A percentile compares a stretch with the other conserved stretches of the same genome.
These are phyloP conservation scores for Pisolithus thermaeus DNA, from an alignment of 1,284 basidiomycete species.

Conservation along the genomic window DNA sequence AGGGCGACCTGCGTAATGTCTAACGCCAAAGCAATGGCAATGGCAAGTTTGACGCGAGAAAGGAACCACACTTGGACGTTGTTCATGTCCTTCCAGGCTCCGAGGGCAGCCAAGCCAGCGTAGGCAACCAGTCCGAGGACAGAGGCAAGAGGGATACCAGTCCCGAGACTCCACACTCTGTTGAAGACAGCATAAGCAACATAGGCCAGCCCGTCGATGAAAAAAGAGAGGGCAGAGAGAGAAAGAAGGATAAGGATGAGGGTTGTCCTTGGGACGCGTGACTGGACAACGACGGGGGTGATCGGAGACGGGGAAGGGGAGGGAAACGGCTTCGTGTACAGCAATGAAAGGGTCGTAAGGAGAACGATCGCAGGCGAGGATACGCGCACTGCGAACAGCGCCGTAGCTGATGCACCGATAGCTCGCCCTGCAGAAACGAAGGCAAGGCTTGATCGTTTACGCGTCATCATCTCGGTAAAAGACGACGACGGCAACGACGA, in stretches of 20 bases:
- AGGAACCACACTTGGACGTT: constrained; percentile 67
- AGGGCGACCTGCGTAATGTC: constrained; percentile 56
- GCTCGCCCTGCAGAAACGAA: constrained; percentile 20
- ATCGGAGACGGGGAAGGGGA: constrained; percentile 56
- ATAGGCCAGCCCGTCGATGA: constrained; percentile 77
- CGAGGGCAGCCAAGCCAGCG: constrained; percentile 61
- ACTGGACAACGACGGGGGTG: constrained; percentile 68
- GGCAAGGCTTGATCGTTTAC: constrained; percentile 20
- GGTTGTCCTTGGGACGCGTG: constrained; percentile 62
- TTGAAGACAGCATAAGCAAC: constrained; percentile 57
- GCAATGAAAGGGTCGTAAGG: constrained; percentile 52
- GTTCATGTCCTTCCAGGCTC: constrained; percentile 69
- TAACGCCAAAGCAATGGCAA: constrained; percentile 47
- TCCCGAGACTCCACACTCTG: constrained; percentile 56
- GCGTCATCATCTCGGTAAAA: constrained; percentile 20
- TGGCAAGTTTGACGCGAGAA: constrained; percentile 48
- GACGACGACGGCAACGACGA: constrained; percentile 1
- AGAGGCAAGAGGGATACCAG: constrained; percentile 65
- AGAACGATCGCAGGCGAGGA: constrained; percentile 60
- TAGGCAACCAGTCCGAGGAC: constrained; percentile 63
- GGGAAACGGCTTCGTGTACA: constrained; percentile 42
- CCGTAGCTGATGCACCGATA: constrained; percentile 19
- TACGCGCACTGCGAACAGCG: constrained; percentile 52
- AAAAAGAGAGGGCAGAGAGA: constrained; percentile 73
- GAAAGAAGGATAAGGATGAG: constrained; percentile 66